Base-by-base conservation (phyloP, 139 green algal species). In the Tetradesmus lagerheimii region DNA sequence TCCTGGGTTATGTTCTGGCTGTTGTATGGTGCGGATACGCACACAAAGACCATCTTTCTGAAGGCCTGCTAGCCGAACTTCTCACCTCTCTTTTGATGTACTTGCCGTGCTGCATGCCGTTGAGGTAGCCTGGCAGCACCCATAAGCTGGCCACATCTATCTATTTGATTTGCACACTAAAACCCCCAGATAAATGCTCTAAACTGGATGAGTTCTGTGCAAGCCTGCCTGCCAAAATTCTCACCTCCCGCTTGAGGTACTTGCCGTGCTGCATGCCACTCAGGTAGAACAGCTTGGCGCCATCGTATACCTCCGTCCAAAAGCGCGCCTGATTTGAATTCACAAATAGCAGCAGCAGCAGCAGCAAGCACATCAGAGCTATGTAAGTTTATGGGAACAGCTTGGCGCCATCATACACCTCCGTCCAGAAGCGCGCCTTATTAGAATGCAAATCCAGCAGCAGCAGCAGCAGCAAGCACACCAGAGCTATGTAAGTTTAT, bases 251-350 rank as follows among this genome's bases (percentile, higher is more conserved):
- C 87, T 98, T 96, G 66, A 97, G 91, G 90, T 98, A 98, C 91
- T 95, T 95, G 83, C 96, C 96, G 87, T 99, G 94, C 85, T 95
- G 95, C 78, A 99, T 95, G 84, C 98, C 97, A 25, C 89, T 96
- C 2, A 99, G 93, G 94, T 99, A 99, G 90, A 99, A 99, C 50
- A 99, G 96, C 95, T 99, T 99, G 78, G 98, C 98, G 20, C 98
- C 98, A 86, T 99, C 95, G 89, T 99, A 99, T 90, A 99, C 98
- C 93, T 99, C 98, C 0, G 96, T 95, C 97, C 97, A 99, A 93
- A 99, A 99, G 81, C 98, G 92, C 16, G 92, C 87, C 89, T 92
- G 80, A 25, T 57, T 9, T 12, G 14, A 12, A 18, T 18, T 9
- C 45, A 64, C 12, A 20, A 64, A 25, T 12, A 64, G 50, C 75